These are phyloP conservation scores for Cryptosporidium tyzzeri DNA, from an alignment of 169 alveolate genomes.

Conservation along the genomic window DNA sequence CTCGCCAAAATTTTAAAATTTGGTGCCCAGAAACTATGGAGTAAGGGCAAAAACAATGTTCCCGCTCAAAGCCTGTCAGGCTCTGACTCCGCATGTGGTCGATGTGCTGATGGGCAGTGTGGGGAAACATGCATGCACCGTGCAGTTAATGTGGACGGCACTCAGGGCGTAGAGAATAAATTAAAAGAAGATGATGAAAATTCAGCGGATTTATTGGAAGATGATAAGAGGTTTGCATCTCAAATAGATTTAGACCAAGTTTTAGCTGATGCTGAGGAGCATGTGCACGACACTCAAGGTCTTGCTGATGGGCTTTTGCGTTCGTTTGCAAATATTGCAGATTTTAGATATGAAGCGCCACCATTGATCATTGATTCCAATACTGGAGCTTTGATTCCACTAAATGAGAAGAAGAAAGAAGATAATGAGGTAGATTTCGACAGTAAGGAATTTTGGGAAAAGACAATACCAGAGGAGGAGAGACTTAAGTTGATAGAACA, in stretches of 20 bases:
- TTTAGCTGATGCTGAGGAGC: constrained; percentile 89
- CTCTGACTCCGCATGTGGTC: constrained; percentile 15
- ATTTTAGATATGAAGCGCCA: constrained; percentile 92
- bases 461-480: constrained; percentile 90
- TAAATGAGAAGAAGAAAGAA: constrained; percentile 23
- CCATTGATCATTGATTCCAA: constrained; percentile 75
- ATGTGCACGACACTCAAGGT: constrained; percentile 84
- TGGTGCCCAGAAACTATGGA: constrained; percentile 93
- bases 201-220: neutral
- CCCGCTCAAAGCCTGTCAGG: constrained; percentile 57
- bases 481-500: constrained; percentile 84
- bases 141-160: neutral
- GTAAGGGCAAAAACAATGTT: constrained; percentile 75
- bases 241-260: constrained; percentile 90
- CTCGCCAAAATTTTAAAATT: constrained; percentile 89
- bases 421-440: constrained; percentile 84
- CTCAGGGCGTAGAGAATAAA: neutral
- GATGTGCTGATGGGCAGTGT: constrained; percentile 59
- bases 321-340: constrained; percentile 90
- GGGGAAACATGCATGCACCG: constrained; percentile 12
- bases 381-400: constrained; percentile 52
- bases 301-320: constrained; percentile 89
- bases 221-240: constrained; percentile 77
- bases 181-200: neutral
- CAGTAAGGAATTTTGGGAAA: constrained; percentile 89